phyloP scores from a whole-genome alignment of 2,329 filamentous ascomycete species.

The Westerdykella ornata region DNA sequence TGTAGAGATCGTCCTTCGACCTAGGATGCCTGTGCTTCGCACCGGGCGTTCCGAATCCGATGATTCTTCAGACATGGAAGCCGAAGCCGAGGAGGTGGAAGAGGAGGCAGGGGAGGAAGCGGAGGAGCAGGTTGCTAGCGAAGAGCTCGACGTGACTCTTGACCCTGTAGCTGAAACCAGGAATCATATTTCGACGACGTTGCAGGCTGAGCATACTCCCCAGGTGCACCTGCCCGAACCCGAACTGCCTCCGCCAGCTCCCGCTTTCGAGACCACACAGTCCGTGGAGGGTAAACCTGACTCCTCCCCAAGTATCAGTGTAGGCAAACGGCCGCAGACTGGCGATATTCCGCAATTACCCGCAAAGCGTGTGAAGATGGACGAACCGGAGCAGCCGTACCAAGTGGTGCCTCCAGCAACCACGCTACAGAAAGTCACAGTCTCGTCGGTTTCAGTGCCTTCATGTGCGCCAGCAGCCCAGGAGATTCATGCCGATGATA shows the following conservation, averaged over 20 bases:
- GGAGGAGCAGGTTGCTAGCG: conserved; percentile 44
- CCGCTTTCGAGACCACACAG: neutral
- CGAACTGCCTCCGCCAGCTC: neutral
- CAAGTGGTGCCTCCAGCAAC: conserved; percentile 3
- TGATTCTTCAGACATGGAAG: conserved; percentile 14
- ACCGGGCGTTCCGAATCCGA: conserved; percentile 17
- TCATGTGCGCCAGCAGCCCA: conserved; percentile 3
- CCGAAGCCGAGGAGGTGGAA: conserved; percentile 15
- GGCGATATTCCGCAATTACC: conserved; percentile 18
- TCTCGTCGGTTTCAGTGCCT: conserved; percentile 6
- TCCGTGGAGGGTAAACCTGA: neutral
- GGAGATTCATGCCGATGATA: neutral
- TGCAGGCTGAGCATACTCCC: neutral
- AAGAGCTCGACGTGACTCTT: conserved; percentile 22
- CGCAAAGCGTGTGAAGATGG: conserved; percentile 24
- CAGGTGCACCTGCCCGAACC: neutral
- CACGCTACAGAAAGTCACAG: neutral
- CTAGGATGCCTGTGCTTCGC: conserved; percentile 42
- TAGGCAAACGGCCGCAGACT: conserved; percentile 19
- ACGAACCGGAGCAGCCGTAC: neutral
- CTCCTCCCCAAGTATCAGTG: neutral
- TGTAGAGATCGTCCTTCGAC: conserved; percentile 63
- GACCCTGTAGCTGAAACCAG: conserved; percentile 11
- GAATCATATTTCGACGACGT: neutral
- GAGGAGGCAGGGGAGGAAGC: conserved; percentile 16